Evolutionary conservation across 176 grass and related monocot genomes (phyloP).

Genomic region (Aechmea fasciata): DNA sequence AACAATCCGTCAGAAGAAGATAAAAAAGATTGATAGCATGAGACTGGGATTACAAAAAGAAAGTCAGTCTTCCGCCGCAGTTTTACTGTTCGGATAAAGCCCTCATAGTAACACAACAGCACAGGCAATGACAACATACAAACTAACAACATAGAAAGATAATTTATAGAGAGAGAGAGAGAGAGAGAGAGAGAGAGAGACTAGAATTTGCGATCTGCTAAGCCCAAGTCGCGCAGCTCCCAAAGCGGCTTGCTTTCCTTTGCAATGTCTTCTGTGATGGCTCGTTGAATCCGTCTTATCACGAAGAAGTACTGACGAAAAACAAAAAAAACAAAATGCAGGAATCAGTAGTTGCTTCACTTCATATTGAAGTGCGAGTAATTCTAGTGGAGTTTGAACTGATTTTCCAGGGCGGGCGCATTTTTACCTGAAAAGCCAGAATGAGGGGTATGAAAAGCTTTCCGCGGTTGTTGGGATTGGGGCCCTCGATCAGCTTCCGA

Average conservation of each 20-base stretch:
- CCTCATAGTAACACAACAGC: no score
- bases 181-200: not conserved
- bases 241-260: slow-evolving; percentile 56
- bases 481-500: slow-evolving; percentile 85
- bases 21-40: no score
- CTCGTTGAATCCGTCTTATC: slow-evolving; percentile 58
- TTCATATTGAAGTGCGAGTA: not conserved
- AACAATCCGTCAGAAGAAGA: no score
- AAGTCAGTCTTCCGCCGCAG: no score
- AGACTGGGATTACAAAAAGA: no score
- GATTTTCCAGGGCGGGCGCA: not conserved
- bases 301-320: slow-evolving; percentile 68
- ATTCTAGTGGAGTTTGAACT: slow-evolving; percentile 7
- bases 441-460: slow-evolving; percentile 84
- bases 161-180: no score
- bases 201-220: slow-evolving; percentile 25
- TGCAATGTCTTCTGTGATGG: slow-evolving; percentile 46
- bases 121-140: no score
- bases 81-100: no score
- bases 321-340: slow-evolving; percentile 15
- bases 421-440: slow-evolving; percentile 52
- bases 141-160: no score
- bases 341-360: slow-evolving; percentile 5
- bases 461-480: slow-evolving; percentile 75
- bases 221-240: slow-evolving; percentile 72